Conservation (phyloP, 2,329 filamentous ascomycete species). For the Penicillium sp. region DNA sequence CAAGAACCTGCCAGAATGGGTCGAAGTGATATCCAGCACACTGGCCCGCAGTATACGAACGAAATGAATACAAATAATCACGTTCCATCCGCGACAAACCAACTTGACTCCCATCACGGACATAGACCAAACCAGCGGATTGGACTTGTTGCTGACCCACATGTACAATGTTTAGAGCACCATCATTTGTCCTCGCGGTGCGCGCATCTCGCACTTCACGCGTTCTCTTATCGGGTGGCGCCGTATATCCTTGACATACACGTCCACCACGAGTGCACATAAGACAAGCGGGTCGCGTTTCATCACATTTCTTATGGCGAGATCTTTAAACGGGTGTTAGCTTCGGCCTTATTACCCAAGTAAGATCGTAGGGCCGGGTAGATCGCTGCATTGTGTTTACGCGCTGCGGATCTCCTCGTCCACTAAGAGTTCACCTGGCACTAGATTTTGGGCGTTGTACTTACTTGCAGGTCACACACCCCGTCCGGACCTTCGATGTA, state of each 20-base stretch:
- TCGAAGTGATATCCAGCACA: slow-evolving; percentile 5
- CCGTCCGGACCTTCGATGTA: slow-evolving; percentile 6
- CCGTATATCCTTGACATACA: slow-evolving; percentile 2
- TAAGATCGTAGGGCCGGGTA: not conserved
- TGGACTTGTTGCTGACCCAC: not conserved
- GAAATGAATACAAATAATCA: slow-evolving; percentile 3
- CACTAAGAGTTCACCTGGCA: not conserved
- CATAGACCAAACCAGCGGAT: not conserved
- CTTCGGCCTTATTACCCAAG: not conserved
- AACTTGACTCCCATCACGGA: slow-evolving; percentile 1
- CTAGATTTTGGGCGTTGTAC: not conserved
- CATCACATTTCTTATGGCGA: slow-evolving; percentile 9
- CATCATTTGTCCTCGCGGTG: not conserved
- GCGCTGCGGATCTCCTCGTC: not conserved
- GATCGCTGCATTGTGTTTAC: not conserved
- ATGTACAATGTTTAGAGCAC: not conserved
- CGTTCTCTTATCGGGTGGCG: not conserved
- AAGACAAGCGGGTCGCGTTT: slow-evolving; percentile 7
- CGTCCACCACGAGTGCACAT: slow-evolving; percentile 1
- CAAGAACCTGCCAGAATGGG: slow-evolving; percentile 8
- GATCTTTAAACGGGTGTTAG: not conserved
- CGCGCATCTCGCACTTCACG: slow-evolving; percentile 3
- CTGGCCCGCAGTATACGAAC: slow-evolving; percentile 1
- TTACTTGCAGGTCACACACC: slow-evolving; percentile 10
- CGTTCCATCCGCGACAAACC: slow-evolving; percentile 7